phyloP scores from a whole-genome alignment of 371 early-diverging fungal species.

The Apophysomyces trapeziformis region DNA sequence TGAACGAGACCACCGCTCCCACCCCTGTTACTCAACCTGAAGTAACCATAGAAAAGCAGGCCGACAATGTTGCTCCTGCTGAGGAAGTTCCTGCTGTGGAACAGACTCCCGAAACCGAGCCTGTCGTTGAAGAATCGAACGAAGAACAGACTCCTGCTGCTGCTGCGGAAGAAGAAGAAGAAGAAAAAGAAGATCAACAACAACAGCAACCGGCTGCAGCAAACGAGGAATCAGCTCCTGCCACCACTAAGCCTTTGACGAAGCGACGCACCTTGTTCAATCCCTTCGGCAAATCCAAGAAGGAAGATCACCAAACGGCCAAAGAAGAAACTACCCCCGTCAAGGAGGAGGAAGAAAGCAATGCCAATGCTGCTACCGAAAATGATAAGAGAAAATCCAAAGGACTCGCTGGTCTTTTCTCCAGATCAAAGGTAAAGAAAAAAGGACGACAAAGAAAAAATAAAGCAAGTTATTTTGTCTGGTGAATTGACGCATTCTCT shows the following conservation, averaged over 20 bases:
- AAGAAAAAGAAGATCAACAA: too few species aligned
- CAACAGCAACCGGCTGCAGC: background rate
- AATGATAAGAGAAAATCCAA: conserved; percentile 28
- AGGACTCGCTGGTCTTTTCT: conserved; percentile 19
- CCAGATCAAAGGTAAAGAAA: conserved; percentile 14
- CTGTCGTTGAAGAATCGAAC: background rate
- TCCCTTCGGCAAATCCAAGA: conserved; percentile 33
- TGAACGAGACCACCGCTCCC: background rate
- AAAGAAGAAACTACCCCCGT: conserved; percentile 15
- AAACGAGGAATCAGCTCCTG: background rate
- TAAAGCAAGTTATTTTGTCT: too few species aligned
- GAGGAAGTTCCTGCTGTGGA: background rate
- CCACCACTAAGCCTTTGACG: conserved; percentile 19
- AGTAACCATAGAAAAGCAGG: conserved; percentile 1
- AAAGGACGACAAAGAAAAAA: background rate
- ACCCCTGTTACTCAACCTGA: conserved; percentile 8
- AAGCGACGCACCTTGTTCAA: conserved; percentile 37
- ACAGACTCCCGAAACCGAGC: background rate
- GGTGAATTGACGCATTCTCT: too few species aligned
- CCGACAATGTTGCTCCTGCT: background rate
- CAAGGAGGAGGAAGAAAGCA: conserved; percentile 12
- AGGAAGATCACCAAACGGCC: conserved; percentile 10
- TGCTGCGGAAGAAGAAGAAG: conserved; percentile 5
- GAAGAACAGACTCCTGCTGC: background rate
- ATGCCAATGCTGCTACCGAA: conserved; percentile 6